Conservation (phyloP, 495 filamentous ascomycete genomes). For the Penicillium riverlandense region DNA sequence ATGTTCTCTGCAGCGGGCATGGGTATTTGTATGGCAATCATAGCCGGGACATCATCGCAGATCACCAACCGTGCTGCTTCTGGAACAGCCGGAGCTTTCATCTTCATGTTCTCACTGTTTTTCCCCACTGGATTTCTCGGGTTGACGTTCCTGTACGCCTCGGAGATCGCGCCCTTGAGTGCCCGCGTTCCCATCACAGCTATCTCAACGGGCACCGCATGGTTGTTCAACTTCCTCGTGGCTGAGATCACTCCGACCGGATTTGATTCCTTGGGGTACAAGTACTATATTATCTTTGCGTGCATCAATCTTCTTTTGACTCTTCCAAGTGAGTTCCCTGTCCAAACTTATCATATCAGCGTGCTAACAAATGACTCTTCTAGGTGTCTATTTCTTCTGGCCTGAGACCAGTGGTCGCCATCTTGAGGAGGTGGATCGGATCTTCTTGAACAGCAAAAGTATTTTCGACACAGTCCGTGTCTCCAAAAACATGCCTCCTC, state of each 20-base stretch:
- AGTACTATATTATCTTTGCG: conserved; percentile 32
- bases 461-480: no score
- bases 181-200: conserved; percentile 47
- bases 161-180: conserved; percentile 47
- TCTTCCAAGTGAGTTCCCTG: no score
- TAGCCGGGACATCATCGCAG: conserved; percentile 36
- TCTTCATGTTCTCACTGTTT: conserved; percentile 56
- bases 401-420: conserved; percentile 61
- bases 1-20: conserved; percentile 46
- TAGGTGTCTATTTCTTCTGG: conserved; percentile 55
- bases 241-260: conserved; percentile 50
- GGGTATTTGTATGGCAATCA: conserved; percentile 38
- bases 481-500: no score
- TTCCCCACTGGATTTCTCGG: conserved; percentile 53
- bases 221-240: conserved; percentile 51
- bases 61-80: conserved; percentile 23
- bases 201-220: conserved; percentile 34
- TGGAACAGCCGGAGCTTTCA: conserved; percentile 43
- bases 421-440: conserved; percentile 58
- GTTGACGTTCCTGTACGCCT: conserved; percentile 50
- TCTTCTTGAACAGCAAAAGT: conserved; percentile 34
- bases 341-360: conserved; percentile 16
- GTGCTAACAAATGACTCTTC: conserved; percentile 21
- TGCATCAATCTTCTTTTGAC: no score
- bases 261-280: conserved; percentile 25